phyloP scores from a whole-genome alignment of 352 stramenopile genomes.

The Phytophthora sojae region DNA sequence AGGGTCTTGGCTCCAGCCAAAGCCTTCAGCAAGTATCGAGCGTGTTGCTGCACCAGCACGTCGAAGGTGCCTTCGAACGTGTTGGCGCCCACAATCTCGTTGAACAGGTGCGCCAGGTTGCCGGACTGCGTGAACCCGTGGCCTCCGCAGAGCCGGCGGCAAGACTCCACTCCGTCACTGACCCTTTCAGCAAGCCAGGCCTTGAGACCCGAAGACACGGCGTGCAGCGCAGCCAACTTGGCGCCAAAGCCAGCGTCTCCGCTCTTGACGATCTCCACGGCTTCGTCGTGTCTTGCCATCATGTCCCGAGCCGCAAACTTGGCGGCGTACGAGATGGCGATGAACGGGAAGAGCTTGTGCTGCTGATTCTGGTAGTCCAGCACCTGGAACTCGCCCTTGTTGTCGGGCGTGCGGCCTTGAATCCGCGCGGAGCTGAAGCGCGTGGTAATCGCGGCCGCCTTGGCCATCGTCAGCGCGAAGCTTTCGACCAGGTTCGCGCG shows the following conservation, averaged over 20 bases:
- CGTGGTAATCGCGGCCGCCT: slow-evolving; percentile 47
- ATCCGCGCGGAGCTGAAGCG: slow-evolving; percentile 53
- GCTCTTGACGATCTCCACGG: slow-evolving; percentile 45
- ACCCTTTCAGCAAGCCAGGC: slow-evolving; percentile 54
- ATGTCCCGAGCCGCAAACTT: slow-evolving; percentile 42
- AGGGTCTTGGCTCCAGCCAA: slow-evolving; percentile 6
- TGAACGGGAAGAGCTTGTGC: slow-evolving; percentile 47
- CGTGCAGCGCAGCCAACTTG: slow-evolving; percentile 62
- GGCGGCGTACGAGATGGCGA: slow-evolving; percentile 41
- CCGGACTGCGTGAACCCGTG: slow-evolving; percentile 50
- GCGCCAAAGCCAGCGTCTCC: slow-evolving; percentile 41
- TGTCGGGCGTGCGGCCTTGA: slow-evolving; percentile 40
- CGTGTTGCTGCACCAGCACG: slow-evolving; percentile 75
- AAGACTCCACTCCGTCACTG: slow-evolving; percentile 56
- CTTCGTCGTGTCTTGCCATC: slow-evolving; percentile 42
- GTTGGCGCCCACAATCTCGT: slow-evolving; percentile 50
- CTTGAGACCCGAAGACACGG: slow-evolving; percentile 63
- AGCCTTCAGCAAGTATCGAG: slow-evolving; percentile 64
- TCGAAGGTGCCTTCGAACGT: slow-evolving; percentile 81
- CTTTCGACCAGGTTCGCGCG: slow-evolving; percentile 32
- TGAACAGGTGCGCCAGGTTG: slow-evolving; percentile 42
- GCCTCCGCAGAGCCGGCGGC: slow-evolving; percentile 53
- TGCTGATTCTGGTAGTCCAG: slow-evolving; percentile 66
- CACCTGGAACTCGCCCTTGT: slow-evolving; percentile 54
- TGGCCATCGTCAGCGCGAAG: slow-evolving; percentile 7